Conservation (phyloP, 2,329 filamentous ascomycete species). For the Scedosporium apiospermum region DNA sequence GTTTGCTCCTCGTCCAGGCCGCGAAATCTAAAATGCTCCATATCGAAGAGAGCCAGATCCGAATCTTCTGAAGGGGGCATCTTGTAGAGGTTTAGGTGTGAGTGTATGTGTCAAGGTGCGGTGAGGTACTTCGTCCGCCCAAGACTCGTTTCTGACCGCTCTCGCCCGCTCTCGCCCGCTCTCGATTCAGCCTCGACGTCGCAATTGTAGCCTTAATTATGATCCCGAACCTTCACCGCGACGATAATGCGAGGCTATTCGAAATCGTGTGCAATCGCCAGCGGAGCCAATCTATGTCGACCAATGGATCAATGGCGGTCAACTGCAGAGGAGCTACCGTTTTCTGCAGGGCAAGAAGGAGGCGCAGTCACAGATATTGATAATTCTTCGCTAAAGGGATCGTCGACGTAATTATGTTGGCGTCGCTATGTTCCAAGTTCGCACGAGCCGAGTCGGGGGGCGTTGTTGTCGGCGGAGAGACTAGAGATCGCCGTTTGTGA, state of each 20-base stretch:
- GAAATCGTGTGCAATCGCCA: no score
- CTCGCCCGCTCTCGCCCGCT: no score
- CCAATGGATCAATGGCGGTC: neutral
- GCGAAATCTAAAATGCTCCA: neutral
- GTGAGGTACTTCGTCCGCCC: constrained; percentile 2
- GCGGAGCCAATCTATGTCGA: no score
- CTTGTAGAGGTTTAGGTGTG: neutral
- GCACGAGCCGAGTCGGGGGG: neutral
- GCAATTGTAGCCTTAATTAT: no score
- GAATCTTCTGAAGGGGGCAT: neutral
- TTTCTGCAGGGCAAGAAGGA: neutral
- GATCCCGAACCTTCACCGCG: no score
- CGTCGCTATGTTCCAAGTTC: neutral
- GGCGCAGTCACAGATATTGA: neutral
- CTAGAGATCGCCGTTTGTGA: neutral
- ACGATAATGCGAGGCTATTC: no score
- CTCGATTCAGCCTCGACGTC: no score
- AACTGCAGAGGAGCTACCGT: neutral
- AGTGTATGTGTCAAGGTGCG: neutral
- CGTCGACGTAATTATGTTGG: neutral
- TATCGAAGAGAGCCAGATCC: neutral
- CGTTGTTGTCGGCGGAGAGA: neutral
- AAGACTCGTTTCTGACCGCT: neutral
- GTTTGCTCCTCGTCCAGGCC: constrained; percentile 3
- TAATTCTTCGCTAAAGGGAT: neutral